Evolutionary conservation across 495 filamentous ascomycete species (phyloP).

Genomic region (Parachaetomium inaequale): DNA sequence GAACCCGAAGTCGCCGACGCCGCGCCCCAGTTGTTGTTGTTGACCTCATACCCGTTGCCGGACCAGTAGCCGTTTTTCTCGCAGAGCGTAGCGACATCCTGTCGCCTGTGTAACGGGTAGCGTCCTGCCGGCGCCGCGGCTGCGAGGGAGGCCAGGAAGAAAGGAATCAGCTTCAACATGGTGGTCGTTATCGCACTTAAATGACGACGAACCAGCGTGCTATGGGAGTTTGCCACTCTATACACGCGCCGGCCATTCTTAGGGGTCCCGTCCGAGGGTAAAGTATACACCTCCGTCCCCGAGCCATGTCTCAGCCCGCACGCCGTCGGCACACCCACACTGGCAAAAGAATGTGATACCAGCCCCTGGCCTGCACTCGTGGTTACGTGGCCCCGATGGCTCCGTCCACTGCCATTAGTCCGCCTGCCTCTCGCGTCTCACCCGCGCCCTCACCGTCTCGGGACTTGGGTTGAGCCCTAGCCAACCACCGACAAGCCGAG

Average conservation of each 20-base stretch:
- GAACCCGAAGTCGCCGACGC: constrained; percentile 35
- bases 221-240: not conserved
- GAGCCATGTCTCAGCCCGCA: constrained; percentile 1
- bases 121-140: not conserved
- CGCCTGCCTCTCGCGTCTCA: not conserved
- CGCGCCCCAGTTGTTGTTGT: constrained; percentile 50
- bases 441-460: not conserved
- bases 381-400: constrained; percentile 1
- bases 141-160: not conserved
- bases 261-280: not conserved
- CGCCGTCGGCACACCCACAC: not conserved
- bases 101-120: not conserved
- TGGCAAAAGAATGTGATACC: not conserved
- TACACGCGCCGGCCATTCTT: not conserved
- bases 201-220: not conserved
- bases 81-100: constrained; percentile 32
- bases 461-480: not conserved
- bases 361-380: not conserved
- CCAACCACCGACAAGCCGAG: not conserved
- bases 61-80: constrained; percentile 37
- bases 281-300: not conserved
- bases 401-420: not conserved
- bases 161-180: not conserved
- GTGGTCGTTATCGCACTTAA: not conserved
- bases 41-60: constrained; percentile 37